Evolutionary conservation across 2,329 filamentous ascomycete genomes (phyloP), one percentile per base, ranked within the genome.

Genomic region (Hymenoscyphus fraxineus): DNA sequence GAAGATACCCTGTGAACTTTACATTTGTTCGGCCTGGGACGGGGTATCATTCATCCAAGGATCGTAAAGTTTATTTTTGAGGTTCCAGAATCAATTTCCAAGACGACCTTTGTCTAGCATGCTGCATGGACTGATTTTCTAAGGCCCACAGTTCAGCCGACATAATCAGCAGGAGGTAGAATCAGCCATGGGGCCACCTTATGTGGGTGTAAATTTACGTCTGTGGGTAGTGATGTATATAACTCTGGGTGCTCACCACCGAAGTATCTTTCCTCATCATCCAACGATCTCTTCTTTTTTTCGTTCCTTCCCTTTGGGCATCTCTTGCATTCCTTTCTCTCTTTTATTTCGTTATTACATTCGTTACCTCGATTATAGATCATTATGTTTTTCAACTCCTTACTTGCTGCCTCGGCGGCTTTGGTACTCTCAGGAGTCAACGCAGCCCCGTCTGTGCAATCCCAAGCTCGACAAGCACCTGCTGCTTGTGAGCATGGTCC

Each of bases 401-500:
- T 60, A 3, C 51, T 38, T 51, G 63, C 51, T 27, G 31, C 58
- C 6, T 60, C 19, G 12, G 55, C 38, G 51, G 60, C 60, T 16
- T 15, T 67, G 51, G 41, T 67, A n/a, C 51, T 65, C 3, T 64
- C 62, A 13, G 67, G 61, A 38, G 66, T 66, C 35, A 62, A 54
- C 47, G 66, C 69, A 32, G 64, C 63, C 57, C 66, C 65, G 58
- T 59, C 63, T 31, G 58, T 47, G n/a, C n/a, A 60, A 39, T 61
- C 55, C 40, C 62, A 62, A 35, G 22, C 55, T 65, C 44, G 41
- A 31, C 65, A 16, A 60, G 58, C 69, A 68, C 35, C 35, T 35
- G 35, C 35, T 61, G 59, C 64, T 56, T 71, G 70, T 55, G 60
- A 61, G n/a, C 65, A 72, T 56, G 67, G 66, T 35, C 68, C 71